Evolutionary conservation across 129 eudicot species (phyloP), one percentile per base, ranked within the genome.

Genomic region (Kitagawia praeruptora): DNA sequence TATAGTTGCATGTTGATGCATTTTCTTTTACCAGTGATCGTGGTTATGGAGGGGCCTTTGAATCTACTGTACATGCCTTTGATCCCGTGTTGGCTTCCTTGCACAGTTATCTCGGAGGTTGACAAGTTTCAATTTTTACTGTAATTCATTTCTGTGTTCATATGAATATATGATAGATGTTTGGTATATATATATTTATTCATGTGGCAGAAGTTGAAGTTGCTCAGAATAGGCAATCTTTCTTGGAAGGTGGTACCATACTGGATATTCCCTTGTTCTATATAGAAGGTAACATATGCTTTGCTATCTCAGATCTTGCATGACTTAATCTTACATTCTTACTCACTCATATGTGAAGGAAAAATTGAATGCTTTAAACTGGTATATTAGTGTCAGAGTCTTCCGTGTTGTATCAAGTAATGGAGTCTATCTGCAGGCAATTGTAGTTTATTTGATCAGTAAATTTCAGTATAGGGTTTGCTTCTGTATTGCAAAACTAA

Each of bases 61-160:
- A 80, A 72, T 81, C 90, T 78, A 81, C 85, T 56, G 91, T 80
- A 71, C 83, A 83, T 76, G 84, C 94, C 74, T 96, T 87, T 79
- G 84, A 92, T 84, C 83, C 97, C 61, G 83, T 89, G 16, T 69
- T 92, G 86, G 93, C 96, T 78, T 89, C 94, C 61, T 86, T 89
- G 83, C 98, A 96, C 88, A 85, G 92, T n/a, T 90, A 96, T 84
- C 94, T 96, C 82, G 99, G 99, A 70, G 99, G 98, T 92, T 84
- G 81, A 91, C 74, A 61, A 75, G 51, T 73, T 46, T 45, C 31
- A 8, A 39, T 27, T 21, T 47, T 75, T 41, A 4, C 19, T 8
- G 71, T 74, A 67, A 25, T 31, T 79, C 46, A 9, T 81, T 7
- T 48, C 23, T 25, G 40, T 44, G 34, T 46, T 41, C n/a, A 75